Percentiles rank a stretch among this genome's conserved stretches.
phyloP scores from a whole-genome alignment of 2,329 filamentous ascomycete genomes.

The Didymella keratinophila region DNA sequence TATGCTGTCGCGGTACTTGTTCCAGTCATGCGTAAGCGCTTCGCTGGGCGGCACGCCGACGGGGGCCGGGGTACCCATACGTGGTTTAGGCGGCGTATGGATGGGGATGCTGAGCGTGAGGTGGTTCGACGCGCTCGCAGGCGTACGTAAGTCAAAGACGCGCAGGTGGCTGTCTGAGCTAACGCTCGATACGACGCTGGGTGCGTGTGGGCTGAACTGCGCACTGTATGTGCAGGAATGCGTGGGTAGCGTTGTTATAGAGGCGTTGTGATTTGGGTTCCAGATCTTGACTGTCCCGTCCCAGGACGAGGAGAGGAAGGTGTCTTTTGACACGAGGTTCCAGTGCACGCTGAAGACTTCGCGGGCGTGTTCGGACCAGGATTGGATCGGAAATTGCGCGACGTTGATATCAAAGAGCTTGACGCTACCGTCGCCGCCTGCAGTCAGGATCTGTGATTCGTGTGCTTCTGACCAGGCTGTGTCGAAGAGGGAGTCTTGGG shows the following conservation, averaged over 20 bases:
- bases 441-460: constrained; percentile 90
- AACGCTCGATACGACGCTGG: constrained; percentile 84
- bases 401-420: constrained; percentile 91
- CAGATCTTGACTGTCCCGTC: constrained; percentile 96
- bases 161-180: constrained; percentile 88
- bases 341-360: constrained; percentile 93
- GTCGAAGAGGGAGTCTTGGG: constrained; percentile 96
- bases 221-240: constrained; percentile 94
- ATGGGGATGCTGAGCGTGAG: constrained; percentile 84
- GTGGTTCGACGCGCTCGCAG: constrained; percentile 86
- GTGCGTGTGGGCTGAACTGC: constrained; percentile 88
- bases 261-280: constrained; percentile 78
- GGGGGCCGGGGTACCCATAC: constrained; percentile 52
- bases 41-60: constrained; percentile 72
- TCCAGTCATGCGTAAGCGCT: constrained; percentile 96
- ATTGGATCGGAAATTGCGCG: constrained; percentile 84
- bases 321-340: constrained; percentile 91
- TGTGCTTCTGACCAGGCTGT: constrained; percentile 94
- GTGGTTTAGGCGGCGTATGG: constrained; percentile 69
- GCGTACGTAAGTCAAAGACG: constrained; percentile 89
- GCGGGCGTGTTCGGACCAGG: constrained; percentile 90
- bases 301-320: constrained; percentile 91
- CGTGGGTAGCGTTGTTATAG: constrained; percentile 84
- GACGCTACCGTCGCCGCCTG: constrained; percentile 90
- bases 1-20: constrained; percentile 89